These are phyloP conservation scores for Tricholoma sp. DNA, from an alignment of 768 basidiomycete genomes.

Conservation along the genomic window DNA sequence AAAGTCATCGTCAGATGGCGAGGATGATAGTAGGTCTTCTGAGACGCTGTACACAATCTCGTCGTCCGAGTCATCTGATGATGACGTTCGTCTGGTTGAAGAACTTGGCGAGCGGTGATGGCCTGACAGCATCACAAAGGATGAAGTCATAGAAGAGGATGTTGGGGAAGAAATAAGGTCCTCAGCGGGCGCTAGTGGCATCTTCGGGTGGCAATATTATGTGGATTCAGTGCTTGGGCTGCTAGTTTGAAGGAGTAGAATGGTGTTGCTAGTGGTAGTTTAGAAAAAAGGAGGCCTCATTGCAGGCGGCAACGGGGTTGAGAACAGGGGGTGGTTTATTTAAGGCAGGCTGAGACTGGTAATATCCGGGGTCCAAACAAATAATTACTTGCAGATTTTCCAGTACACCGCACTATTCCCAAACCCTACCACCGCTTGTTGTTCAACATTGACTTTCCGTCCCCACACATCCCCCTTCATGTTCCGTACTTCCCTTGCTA, in stretches of 20 bases:
- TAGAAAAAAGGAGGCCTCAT: not conserved
- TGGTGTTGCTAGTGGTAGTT: not conserved
- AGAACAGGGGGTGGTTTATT: not conserved
- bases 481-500: slow-evolving; percentile 51
- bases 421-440: slow-evolving; percentile 57
- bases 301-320: not conserved
- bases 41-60: slow-evolving; percentile 51
- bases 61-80: slow-evolving; percentile 42
- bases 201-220: not conserved
- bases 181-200: slow-evolving; percentile 3
- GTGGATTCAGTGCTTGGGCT: too few relatives aligned
- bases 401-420: slow-evolving; percentile 67
- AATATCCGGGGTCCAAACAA: too few relatives aligned
- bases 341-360: not conserved
- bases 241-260: not conserved
- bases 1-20: slow-evolving; percentile 44
- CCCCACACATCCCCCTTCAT: slow-evolving; percentile 58
- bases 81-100: slow-evolving; percentile 11
- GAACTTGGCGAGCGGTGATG: not conserved
- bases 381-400: slow-evolving; percentile 36
- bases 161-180: slow-evolving; percentile 16
- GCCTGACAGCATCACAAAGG: slow-evolving; percentile 17
- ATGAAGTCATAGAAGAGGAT: slow-evolving; percentile 19
- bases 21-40: slow-evolving; percentile 24
- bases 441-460: slow-evolving; percentile 57